These are phyloP conservation scores for Globisporangium heterothallicum DNA, from an alignment of 352 stramenopile genomes.

Conservation along the genomic window DNA sequence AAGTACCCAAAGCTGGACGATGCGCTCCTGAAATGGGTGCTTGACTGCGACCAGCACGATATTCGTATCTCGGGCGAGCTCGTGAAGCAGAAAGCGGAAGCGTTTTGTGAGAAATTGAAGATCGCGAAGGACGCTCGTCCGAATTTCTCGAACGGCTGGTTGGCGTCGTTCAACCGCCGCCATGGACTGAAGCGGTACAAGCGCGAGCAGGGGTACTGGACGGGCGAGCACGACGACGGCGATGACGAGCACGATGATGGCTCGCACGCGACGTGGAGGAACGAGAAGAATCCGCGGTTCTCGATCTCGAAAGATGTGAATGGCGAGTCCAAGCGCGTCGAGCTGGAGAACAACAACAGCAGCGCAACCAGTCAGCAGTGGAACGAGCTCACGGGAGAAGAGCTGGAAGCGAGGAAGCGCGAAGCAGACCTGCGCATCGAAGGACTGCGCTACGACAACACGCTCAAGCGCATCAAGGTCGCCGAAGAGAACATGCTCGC, in stretches of 20 bases:
- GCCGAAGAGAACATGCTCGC: constrained; percentile 24
- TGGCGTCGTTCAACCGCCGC: constrained; percentile 46
- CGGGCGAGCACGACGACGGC: background rate
- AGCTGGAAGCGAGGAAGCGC: constrained; percentile 9
- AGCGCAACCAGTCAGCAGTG: constrained; percentile 2
- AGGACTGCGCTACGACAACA: constrained; percentile 15
- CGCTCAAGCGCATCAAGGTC: constrained; percentile 14
- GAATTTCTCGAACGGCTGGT: background rate
- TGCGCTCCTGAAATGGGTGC: constrained; percentile 15
- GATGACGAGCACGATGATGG: background rate
- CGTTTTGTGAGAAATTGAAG: constrained; percentile 4
- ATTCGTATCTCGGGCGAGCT: constrained; percentile 16
- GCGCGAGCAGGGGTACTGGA: constrained; percentile 1
- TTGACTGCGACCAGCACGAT: constrained; percentile 14
- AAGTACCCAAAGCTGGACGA: constrained; percentile 18
- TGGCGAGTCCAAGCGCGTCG: constrained; percentile 4
- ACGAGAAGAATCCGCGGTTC: constrained; percentile 4
- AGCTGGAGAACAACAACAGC: background rate
- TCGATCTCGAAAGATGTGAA: constrained; percentile 10
- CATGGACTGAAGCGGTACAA: constrained; percentile 24
- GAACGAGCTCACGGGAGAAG: constrained; percentile 14
- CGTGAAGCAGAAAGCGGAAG: background rate
- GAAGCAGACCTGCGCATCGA: constrained; percentile 18
- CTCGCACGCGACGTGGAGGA: background rate
- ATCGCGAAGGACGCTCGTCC: constrained; percentile 3